These are phyloP conservation scores for Drechslerella coelobrocha DNA, from an alignment of 2,329 filamentous ascomycete species.

Conservation along the genomic window DNA sequence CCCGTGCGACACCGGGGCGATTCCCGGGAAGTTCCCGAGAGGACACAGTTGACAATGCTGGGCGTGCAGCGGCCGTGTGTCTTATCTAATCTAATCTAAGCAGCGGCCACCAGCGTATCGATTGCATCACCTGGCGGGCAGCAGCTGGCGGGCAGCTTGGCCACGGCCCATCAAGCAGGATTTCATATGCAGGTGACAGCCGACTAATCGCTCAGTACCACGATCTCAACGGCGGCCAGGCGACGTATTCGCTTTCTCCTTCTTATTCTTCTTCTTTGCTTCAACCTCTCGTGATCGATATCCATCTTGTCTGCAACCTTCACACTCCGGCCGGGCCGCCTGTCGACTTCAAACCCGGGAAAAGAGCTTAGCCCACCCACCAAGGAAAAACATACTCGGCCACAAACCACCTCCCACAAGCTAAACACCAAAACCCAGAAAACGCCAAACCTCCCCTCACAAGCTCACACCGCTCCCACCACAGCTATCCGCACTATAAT, in stretches of 20 bases:
- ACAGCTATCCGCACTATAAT: not conserved
- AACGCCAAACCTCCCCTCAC: not conserved
- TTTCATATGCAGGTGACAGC: not conserved
- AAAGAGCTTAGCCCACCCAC: not conserved
- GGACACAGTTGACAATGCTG: too few species aligned
- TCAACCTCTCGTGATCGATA: not conserved
- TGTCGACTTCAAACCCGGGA: too few species aligned
- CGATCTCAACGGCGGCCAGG: not conserved
- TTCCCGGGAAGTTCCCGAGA: not conserved
- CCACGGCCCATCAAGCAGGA: not conserved
- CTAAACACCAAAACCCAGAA: not conserved
- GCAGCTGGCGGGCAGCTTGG: not conserved
- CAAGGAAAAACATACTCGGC: conserved; percentile 4
- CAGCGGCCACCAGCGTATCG: not conserved
- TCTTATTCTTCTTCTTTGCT: not conserved
- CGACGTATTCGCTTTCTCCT: not conserved
- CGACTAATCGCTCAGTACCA: not conserved
- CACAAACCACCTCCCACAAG: conserved; percentile 5
- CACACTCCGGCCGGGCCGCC: too few species aligned
- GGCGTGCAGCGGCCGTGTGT: not conserved
- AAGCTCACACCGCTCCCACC: not conserved
- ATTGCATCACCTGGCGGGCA: not conserved
- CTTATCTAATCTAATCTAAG: conserved; percentile 2
- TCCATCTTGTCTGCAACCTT: not conserved
- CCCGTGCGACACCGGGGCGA: not conserved